Evolutionary conservation across 495 filamentous ascomycete species (phyloP).

Genomic region (Staphylotrichum longicolle): DNA sequence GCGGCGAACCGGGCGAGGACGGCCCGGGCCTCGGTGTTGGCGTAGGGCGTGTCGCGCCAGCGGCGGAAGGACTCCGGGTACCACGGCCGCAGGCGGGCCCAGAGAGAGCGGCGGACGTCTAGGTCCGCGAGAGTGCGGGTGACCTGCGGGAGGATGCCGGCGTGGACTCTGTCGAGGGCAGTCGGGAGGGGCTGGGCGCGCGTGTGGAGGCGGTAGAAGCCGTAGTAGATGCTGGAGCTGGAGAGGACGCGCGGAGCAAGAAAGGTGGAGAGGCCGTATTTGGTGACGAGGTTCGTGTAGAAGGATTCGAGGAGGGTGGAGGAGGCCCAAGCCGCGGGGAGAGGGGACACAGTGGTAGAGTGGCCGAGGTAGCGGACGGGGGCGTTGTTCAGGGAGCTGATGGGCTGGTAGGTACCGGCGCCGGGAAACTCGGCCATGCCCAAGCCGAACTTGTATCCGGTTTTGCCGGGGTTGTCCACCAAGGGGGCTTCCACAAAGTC

Average conservation of each 20-base stretch:
- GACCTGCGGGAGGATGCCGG: not conserved
- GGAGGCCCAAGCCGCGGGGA: slow-evolving; percentile 6
- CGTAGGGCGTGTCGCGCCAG: slow-evolving; percentile 9
- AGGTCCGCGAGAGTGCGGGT: not conserved
- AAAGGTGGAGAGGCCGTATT: slow-evolving; percentile 3
- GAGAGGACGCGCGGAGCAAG: not conserved
- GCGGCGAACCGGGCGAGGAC: slow-evolving; percentile 1
- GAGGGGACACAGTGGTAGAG: not conserved
- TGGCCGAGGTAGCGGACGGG: not conserved
- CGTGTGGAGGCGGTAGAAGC: not conserved
- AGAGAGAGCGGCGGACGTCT: not conserved
- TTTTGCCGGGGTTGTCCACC: not conserved
- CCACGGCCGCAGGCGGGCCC: slow-evolving; percentile 4
- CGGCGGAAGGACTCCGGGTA: not conserved
- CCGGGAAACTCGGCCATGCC: not conserved
- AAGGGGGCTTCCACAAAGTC: not conserved
- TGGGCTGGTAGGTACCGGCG: not conserved
- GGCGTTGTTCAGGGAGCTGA: not conserved
- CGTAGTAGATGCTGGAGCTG: not conserved
- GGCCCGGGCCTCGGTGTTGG: not conserved
- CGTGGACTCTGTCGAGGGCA: too few species aligned
- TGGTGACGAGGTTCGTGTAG: slow-evolving; percentile 1
- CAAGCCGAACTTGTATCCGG: slow-evolving; percentile 7
- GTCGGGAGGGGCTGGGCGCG: not conserved
- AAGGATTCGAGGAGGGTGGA: slow-evolving; percentile 13